Base-by-base conservation (phyloP, 208 protist genomes). In the Leishmania turanica region DNA sequence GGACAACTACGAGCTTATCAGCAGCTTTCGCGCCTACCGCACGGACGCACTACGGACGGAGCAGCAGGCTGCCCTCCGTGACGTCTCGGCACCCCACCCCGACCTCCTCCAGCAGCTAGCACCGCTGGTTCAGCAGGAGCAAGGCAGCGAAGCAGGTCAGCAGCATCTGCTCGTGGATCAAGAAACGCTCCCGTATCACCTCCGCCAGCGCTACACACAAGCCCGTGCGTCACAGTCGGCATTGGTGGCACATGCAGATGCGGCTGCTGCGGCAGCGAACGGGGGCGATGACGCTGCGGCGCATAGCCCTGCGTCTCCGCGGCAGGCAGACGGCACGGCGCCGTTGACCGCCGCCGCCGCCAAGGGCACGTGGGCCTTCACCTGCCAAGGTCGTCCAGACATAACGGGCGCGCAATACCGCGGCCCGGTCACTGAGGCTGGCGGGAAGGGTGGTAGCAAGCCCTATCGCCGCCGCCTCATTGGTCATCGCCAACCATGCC, bases 11-110 rank as follows among this genome's bases (percentile, higher is more conserved):
- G 92, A 96, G 77, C 82, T 96, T 53, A 93, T 94, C 83, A 96
- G 92, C 88, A 96, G 92, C 79, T 93, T 96, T 74, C 89, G 92
- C 13, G 90, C 89, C n/a, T 96, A 96, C 72, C 87, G 85, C 80
- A 88, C 90, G 68, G 92, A 96, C 82, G 92, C 92, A 5, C 82
- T 86, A 56, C 72, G 87, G 49, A 81, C 88, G 15, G 90, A 89
- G 65, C 85, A 88, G 31, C 75, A 88, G 84, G 82, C 87, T 4
- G 82, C 77, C 1, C 76, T 88, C 75, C 88, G 87, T 2, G 84
- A 89, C 42, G 75, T 87, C 17, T 88, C 85, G n/a, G 89, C 87
- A 1, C 92, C 90, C 5, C 92, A 96, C 82, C 92, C 92, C 4
- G 92, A 96, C 62, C 87, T 94, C 15, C 79, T 93, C 9, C 83